Base-by-base conservation (phyloP, 1,284 basidiomycete species). In the Sanguinoderma infundibulare region DNA sequence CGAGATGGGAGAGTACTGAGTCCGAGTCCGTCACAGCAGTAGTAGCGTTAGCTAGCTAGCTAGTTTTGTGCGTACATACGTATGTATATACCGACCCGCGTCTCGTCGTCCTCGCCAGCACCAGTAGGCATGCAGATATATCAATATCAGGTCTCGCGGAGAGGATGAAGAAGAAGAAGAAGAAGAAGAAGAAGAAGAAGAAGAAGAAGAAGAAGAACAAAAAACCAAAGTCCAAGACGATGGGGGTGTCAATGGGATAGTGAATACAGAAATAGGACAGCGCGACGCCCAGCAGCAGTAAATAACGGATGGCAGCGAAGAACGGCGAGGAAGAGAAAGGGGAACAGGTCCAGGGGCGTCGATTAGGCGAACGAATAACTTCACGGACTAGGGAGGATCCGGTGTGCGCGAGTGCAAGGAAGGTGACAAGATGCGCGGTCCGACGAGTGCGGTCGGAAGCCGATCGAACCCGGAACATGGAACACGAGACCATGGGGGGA, bases 241-340 rank as follows among this genome's bases (percentile, higher is more conserved):
- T 40, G 40, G 28, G 35, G 24, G 50, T 55, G 36, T 24, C 38
- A 36, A 54, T 35, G 7, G 20, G n/a, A 28, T 24, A 22, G 10
- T 36, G 34, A 39, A 34, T 30, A 52, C 26, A 58, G 52, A 53
- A 36, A 47, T n/a, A n/a, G 30, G 54, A 57, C 62, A 60, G 53
- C 26, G 54, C 63, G 57, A 54, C 63, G 34, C 60, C 55, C 49
- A 28, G 39, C 49, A 28, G 39, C 44, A n/a, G 32, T 35, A 60
- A 38, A 61, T 59, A 57, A 28, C n/a, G 26, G 46, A 14, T n/a
- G 8, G 12, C 28, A 32, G 40, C 3, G 9, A 44, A 26, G 5
- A 22, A 20, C 9, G 10, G 8, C 42, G 42, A 5, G 14, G 24
- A 28, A 28, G 42, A 5, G 9, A 15, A 26, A 46, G 28, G 24